These are phyloP conservation scores for grape (Vitis vinifera) DNA, from an alignment of 164 flowering plant species.

Conservation along the genomic window DNA sequence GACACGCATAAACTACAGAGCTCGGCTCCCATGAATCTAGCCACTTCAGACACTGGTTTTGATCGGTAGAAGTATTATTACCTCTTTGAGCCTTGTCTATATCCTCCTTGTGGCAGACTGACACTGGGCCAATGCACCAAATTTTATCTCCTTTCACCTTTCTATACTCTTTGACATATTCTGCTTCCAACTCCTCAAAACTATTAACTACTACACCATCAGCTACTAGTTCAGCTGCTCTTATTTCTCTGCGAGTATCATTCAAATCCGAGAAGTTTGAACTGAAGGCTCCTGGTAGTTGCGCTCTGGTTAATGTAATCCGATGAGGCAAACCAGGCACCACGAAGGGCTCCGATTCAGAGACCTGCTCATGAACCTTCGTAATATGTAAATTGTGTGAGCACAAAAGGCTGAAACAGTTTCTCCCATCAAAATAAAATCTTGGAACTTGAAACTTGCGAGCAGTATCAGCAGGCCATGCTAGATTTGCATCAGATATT, in stretches of 20 bases:
- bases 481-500: constrained; percentile 20
- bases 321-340: constrained; percentile 33
- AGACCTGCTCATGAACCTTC: constrained; percentile 7
- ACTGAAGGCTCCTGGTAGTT: neutral
- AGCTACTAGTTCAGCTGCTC: constrained; percentile 3
- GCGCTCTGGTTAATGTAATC: constrained; percentile 24
- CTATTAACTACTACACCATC: constrained; percentile 10
- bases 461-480: constrained; percentile 8
- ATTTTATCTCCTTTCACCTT: constrained; percentile 10
- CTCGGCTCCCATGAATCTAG: constrained; percentile 14
- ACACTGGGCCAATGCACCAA: constrained; percentile 18
- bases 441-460: constrained; percentile 20
- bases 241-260: neutral
- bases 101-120: constrained; percentile 11
- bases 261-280: neutral
- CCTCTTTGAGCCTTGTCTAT: constrained; percentile 25
- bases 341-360: constrained; percentile 16
- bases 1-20: constrained; percentile 23
- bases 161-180: constrained; percentile 2
- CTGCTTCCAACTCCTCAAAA: constrained; percentile 10
- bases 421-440: constrained; percentile 24
- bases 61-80: constrained; percentile 6
- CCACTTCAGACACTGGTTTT: constrained; percentile 23
- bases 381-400: neutral
- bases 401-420: constrained; percentile 22